Conservation (phyloP, 345 rosid genomes). For the Hibiscus syriacus region DNA sequence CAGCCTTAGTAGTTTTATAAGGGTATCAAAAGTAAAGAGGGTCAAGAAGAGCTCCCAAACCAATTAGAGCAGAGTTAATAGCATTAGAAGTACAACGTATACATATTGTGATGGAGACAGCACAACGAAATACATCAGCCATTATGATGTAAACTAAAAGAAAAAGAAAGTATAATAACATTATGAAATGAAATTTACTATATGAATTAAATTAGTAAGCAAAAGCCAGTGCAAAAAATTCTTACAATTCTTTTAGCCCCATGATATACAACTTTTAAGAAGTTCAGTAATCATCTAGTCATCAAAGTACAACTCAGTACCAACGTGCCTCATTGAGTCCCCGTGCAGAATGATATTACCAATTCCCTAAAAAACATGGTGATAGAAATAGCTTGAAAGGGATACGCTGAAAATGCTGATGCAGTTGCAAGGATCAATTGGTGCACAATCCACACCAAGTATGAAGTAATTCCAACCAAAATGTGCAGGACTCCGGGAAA, state of each 20-base stretch:
- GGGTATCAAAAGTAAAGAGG: background rate
- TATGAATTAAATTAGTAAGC: background rate
- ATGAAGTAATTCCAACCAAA: background rate
- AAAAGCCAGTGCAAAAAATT: background rate
- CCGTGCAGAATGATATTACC: background rate
- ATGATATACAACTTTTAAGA: constrained; percentile 2
- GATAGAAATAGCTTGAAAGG: constrained; percentile 2
- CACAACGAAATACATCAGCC: background rate
- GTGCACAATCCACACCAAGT: background rate
- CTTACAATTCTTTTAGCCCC: constrained; percentile 21
- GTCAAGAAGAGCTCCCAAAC: background rate
- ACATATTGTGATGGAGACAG: background rate
- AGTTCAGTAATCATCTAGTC: constrained; percentile 4
- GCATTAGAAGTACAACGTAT: background rate
- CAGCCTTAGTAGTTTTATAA: background rate
- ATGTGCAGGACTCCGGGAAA: background rate
- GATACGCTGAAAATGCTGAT: constrained; percentile 2
- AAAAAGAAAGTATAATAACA: background rate
- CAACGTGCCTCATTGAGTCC: background rate
- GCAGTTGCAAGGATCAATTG: background rate
- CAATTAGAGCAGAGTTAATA: background rate
- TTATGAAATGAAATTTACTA: background rate
- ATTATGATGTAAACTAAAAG: background rate
- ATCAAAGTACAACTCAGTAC: constrained; percentile 5
- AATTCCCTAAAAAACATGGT: background rate